A percentile compares a stretch with the other conserved stretches of the same genome.
These are phyloP conservation scores for Mucuna pruriens DNA, from an alignment of 306 rosid species.

Conservation along the genomic window DNA sequence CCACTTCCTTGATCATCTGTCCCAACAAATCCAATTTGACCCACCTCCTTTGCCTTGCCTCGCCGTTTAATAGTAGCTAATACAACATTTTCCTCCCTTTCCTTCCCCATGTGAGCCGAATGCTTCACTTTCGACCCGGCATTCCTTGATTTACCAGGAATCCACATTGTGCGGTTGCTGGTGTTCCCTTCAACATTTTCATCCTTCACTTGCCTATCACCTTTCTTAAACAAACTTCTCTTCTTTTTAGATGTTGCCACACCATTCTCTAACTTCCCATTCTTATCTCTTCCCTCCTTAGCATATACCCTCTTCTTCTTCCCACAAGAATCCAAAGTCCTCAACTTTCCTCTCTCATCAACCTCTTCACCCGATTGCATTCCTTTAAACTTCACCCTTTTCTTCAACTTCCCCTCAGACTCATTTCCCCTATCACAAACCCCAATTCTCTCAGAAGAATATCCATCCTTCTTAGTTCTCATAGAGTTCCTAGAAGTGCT, in stretches of 20 bases:
- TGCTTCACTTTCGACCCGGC: slow-evolving; percentile 40
- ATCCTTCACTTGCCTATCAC: slow-evolving; percentile 22
- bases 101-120: slow-evolving; percentile 39
- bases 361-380: slow-evolving; percentile 6
- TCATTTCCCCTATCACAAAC: slow-evolving; percentile 26
- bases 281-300: slow-evolving; percentile 33
- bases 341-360: slow-evolving; percentile 37
- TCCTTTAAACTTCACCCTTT: slow-evolving; percentile 31
- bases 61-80: slow-evolving; percentile 34
- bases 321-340: slow-evolving; percentile 39
- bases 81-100: slow-evolving; percentile 26
- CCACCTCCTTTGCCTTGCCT: slow-evolving; percentile 38
- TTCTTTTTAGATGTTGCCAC: slow-evolving; percentile 24
- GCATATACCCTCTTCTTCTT: slow-evolving; percentile 48
- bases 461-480: slow-evolving; percentile 16
- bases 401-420: slow-evolving; percentile 30
- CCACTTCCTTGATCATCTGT: slow-evolving; percentile 34
- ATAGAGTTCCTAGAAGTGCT: slow-evolving; percentile 23
- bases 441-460: slow-evolving; percentile 6
- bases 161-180: slow-evolving; percentile 46
- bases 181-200: slow-evolving; percentile 19
- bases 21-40: slow-evolving; percentile 23
- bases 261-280: slow-evolving; percentile 13
- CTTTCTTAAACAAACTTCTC: background rate
- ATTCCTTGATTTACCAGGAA: slow-evolving; percentile 37